Evolutionary conservation across 2,329 filamentous ascomycete species (phyloP).

Genomic region (Seiridium cupressi): DNA sequence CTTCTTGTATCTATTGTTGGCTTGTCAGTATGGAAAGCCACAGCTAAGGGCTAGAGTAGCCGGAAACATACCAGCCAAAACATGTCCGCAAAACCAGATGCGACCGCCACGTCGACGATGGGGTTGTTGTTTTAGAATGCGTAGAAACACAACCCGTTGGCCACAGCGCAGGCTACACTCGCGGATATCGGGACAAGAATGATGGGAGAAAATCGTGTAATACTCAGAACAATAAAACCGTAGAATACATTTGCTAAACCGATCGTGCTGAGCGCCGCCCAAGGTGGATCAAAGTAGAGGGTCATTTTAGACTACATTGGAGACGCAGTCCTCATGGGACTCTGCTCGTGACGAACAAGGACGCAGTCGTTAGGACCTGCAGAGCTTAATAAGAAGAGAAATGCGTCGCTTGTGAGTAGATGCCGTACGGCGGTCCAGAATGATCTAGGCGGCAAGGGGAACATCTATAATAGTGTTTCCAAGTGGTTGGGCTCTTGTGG

Average conservation of each 20-base stretch:
- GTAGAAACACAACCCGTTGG: conserved; percentile 42
- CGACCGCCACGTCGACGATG: conserved; percentile 24
- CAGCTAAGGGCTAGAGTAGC: not conserved
- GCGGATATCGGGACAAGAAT: conserved; percentile 37
- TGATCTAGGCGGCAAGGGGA: too few relatives aligned
- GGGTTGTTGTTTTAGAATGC: conserved; percentile 34
- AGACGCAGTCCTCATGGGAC: not conserved
- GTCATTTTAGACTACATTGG: not conserved
- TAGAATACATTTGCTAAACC: conserved; percentile 38
- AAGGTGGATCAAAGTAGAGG: conserved; percentile 41
- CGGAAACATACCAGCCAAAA: conserved; percentile 34
- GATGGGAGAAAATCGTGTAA: conserved; percentile 36
- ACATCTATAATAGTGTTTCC: too few relatives aligned
- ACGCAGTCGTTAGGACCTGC: too few relatives aligned
- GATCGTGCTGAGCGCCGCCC: conserved; percentile 43
- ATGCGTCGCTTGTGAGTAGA: not conserved
- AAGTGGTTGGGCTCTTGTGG: too few relatives aligned
- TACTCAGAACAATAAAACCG: conserved; percentile 35
- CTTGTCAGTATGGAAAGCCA: too few relatives aligned
- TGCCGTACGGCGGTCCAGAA: too few relatives aligned
- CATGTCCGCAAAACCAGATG: conserved; percentile 37
- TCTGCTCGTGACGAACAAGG: not conserved
- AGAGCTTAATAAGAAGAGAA: not conserved
- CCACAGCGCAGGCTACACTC: conserved; percentile 34
- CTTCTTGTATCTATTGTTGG: conserved; percentile 37